Evolutionary conservation across 2,329 filamentous ascomycete genomes (phyloP).

Genomic region (Diaporthe sp.): DNA sequence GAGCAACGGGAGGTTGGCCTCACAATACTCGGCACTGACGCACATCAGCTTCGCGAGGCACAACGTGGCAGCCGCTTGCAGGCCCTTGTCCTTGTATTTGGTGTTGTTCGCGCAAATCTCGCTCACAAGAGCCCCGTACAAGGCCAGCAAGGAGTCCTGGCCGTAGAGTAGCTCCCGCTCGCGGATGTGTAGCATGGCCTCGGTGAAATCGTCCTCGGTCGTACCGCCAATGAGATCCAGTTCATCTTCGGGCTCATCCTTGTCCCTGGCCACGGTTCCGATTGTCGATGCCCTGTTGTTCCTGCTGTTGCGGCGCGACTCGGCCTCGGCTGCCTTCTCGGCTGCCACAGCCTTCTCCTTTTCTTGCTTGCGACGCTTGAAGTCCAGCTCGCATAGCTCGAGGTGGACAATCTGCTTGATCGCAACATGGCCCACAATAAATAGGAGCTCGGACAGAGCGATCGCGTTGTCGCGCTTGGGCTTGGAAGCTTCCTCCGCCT

Average conservation of each 20-base stretch:
- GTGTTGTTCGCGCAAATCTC: slow-evolving; percentile 98
- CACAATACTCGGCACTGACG: slow-evolving; percentile 96
- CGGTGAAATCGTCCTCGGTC: slow-evolving; percentile 92
- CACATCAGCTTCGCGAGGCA: slow-evolving; percentile 99
- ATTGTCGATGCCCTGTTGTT: slow-evolving; percentile 43
- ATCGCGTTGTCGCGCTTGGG: slow-evolving; percentile 76
- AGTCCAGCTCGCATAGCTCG: slow-evolving; percentile 96
- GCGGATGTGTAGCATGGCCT: slow-evolving; percentile 86
- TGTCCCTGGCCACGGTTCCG: slow-evolving; percentile 55
- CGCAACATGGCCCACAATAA: slow-evolving; percentile 95
- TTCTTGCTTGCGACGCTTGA: slow-evolving; percentile 94
- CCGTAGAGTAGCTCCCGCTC: slow-evolving; percentile 89
- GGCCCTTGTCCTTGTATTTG: slow-evolving; percentile 86
- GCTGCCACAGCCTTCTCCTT: slow-evolving; percentile 78
- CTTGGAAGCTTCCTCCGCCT: slow-evolving; percentile 45
- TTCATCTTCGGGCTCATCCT: slow-evolving; percentile 83
- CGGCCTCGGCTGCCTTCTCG: slow-evolving; percentile 57
- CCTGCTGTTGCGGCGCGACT: slow-evolving; percentile 48
- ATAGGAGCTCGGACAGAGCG: slow-evolving; percentile 89
- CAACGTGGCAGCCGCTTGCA: slow-evolving; percentile 93
- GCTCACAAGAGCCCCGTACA: slow-evolving; percentile 90
- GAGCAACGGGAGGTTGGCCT: slow-evolving; percentile 89
- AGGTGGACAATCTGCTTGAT: slow-evolving; percentile 99
- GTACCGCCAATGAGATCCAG: slow-evolving; percentile 97
- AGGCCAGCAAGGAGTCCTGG: slow-evolving; percentile 84